Percentiles rank a stretch among this genome's conserved stretches.
Evolutionary conservation across 495 filamentous ascomycete species (phyloP).

Genomic region (Aspergillus avenaceus): DNA sequence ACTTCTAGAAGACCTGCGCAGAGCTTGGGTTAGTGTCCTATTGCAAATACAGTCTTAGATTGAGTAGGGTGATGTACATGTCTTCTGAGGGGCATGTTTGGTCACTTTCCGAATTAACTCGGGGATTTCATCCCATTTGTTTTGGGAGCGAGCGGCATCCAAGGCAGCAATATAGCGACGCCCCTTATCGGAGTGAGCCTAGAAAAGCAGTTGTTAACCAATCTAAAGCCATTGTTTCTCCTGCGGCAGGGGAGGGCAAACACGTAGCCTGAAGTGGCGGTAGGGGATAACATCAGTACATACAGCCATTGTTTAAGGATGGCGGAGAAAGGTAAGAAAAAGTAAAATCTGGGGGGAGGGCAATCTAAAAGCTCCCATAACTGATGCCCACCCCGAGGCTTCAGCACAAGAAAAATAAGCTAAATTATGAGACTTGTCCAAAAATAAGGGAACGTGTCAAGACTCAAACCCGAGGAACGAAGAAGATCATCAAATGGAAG

Average conservation of each 20-base stretch:
- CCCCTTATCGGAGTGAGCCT: slow-evolving; percentile 63
- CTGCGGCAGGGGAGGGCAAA: background rate
- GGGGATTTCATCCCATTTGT: slow-evolving; percentile 83
- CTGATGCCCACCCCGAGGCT: slow-evolving; percentile 17
- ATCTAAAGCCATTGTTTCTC: background rate
- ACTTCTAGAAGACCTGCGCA: slow-evolving; percentile 67
- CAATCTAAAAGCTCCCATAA: slow-evolving; percentile 13
- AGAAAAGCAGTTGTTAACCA: slow-evolving; percentile 20
- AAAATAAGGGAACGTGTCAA: no score
- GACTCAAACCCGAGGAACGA: background rate
- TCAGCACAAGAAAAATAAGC: background rate
- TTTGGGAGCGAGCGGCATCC: slow-evolving; percentile 81
- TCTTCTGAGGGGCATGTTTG: slow-evolving; percentile 85
- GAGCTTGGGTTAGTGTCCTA: slow-evolving; percentile 5
- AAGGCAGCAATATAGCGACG: slow-evolving; percentile 73
- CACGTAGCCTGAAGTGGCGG: background rate
- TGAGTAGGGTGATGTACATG: slow-evolving; percentile 53
- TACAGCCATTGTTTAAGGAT: slow-evolving; percentile 34
- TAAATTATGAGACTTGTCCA: background rate
- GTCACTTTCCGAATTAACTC: slow-evolving; percentile 86
- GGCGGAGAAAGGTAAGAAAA: slow-evolving; percentile 12
- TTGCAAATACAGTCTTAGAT: slow-evolving; percentile 12
- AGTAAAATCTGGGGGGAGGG: slow-evolving; percentile 15
- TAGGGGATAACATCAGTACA: slow-evolving; percentile 14
- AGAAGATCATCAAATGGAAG: slow-evolving; percentile 7